Evolutionary conservation across 2,329 filamentous ascomycete species (phyloP), one percentile per base, ranked within the genome.

Genomic region (Atkinsonella texensis): DNA sequence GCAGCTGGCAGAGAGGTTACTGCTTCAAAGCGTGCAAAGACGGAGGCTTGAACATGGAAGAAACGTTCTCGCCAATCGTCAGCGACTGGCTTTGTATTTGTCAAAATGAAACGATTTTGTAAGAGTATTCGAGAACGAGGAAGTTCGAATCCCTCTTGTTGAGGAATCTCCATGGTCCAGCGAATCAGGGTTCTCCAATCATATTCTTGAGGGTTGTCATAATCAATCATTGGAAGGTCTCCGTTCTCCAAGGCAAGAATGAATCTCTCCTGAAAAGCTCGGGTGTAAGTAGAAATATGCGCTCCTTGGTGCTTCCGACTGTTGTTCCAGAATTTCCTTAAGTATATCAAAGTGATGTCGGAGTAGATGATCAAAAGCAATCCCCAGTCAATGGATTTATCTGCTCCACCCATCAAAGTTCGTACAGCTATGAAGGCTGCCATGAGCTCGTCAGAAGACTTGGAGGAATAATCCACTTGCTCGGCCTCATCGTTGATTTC

Each of bases 101-200:
- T 61, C 13, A 78, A 59, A 0, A 62, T 59, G 57, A 71, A 77
- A 6, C 65, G 60, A 13, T 69, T 57, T 2, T 74, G 65, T 2
- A 85, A 62, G n/a, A 64, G 62, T 12, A 64, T 58, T 44, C 72
- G 69, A 1, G 71, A 71, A 3, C 62, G 61, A 1, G 80, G 80
- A 2, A 84, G 70, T 20, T 71, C 63, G 35, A 75, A 59, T 0
- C 70, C 70, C 50, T 74, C 68, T 32, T 71, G 65, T 0, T 68
- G 68, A 23, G 73, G 66, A 4, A 79, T 76, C 20, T 74, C 70
- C 56, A 80, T 69, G 1, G 82, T 76, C 87, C 87, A 91, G 38
- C 75, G 71, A 46, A 89, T 75, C 6, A 90, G 65, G 4, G 63
- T 65, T 10, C 71, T 67, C 85, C 87, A 89, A 60, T 90, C 83